These are phyloP conservation scores for Wickerhamiella spandovensis DNA, from an alignment of 805 yeast species.

Conservation along the genomic window DNA sequence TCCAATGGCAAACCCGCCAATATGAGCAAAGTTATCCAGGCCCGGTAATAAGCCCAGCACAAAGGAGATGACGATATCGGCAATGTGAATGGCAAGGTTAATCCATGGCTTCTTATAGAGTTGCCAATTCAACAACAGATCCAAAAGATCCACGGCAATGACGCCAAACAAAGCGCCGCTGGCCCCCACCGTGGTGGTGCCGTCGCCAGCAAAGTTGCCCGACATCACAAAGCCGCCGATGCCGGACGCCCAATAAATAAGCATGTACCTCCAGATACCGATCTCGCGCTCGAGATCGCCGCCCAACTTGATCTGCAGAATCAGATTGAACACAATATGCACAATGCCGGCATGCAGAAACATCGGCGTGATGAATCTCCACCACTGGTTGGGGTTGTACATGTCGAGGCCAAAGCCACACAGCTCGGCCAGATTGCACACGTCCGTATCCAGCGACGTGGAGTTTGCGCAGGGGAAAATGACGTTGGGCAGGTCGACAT, in stretches of 20 bases:
- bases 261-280: constrained; percentile 39
- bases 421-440: constrained; percentile 41
- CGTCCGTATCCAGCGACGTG: constrained; percentile 39
- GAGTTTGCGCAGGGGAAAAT: constrained; percentile 59
- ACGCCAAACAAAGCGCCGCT: constrained; percentile 61
- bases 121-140: constrained; percentile 39
- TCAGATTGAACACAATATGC: constrained; percentile 50
- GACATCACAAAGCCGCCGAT: constrained; percentile 56
- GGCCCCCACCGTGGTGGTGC: constrained; percentile 56
- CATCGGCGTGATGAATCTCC: constrained; percentile 54
- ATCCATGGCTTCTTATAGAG: constrained; percentile 34
- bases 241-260: constrained; percentile 49
- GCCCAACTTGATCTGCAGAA: constrained; percentile 51
- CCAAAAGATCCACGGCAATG: constrained; percentile 45
- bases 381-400: constrained; percentile 49
- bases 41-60: constrained; percentile 62
- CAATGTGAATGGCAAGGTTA: constrained; percentile 34
- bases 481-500: constrained; percentile 31
- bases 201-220: constrained; percentile 54
- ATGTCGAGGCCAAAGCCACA: constrained; percentile 40
- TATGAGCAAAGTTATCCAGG: constrained; percentile 58
- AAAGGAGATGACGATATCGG: constrained; percentile 44
- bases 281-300: constrained; percentile 41
- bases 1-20: constrained; percentile 63
- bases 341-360: constrained; percentile 63